Evolutionary conservation across 306 rosid genomes (phyloP).

Genomic region (peach (Prunus persica)): Prunus_persica_NCBIv2 NC_034015.1:16920501-16921000

Average conservation of each 20-base stretch:
- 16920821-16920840: no score
- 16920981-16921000: background rate
- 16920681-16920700: background rate
- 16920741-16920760: no score
- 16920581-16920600: background rate
- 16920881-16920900: background rate
- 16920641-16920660: background rate
- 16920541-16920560: background rate
- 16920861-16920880: no score
- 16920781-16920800: no score
- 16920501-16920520: background rate
- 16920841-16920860: no score
- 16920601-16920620: background rate
- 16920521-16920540: background rate
- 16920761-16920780: no score
- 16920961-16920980: background rate
- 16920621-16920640: slow-evolving; percentile 5
- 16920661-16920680: background rate
- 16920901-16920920: background rate
- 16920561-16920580: background rate
- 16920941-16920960: background rate
- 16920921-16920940: background rate
- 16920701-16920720: background rate
- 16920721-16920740: background rate
- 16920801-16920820: no score